These are phyloP conservation scores for Teunomyces gatunensis DNA, from an alignment of 805 yeast species.

Conservation along the genomic window DNA sequence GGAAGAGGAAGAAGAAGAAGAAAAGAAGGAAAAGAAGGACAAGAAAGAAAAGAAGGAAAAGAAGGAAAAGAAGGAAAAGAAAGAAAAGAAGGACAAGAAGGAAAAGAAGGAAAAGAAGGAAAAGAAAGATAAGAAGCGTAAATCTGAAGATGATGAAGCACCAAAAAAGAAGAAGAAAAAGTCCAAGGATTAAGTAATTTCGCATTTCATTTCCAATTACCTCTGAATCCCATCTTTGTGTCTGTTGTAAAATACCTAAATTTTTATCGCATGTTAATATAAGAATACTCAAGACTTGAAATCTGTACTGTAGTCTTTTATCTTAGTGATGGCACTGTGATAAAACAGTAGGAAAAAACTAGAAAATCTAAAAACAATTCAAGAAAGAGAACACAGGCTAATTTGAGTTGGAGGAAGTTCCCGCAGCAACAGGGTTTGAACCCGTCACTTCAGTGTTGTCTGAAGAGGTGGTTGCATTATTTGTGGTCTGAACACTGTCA, in stretches of 20 bases:
- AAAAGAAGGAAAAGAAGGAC: slow-evolving; percentile 33
- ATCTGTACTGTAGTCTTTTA: not conserved
- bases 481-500: not conserved
- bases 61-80: slow-evolving; percentile 33
- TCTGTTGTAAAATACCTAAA: slow-evolving; percentile 23
- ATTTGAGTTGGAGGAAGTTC: not conserved
- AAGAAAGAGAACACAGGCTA: not conserved
- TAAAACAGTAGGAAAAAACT: not conserved
- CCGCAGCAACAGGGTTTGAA: not conserved
- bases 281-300: not conserved
- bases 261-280: slow-evolving; percentile 26
- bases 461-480: not conserved
- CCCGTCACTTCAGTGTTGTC: not conserved
- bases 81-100: slow-evolving; percentile 32
- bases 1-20: slow-evolving; percentile 21
- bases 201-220: slow-evolving; percentile 5
- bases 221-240: slow-evolving; percentile 5
- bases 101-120: slow-evolving; percentile 37
- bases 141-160: slow-evolving; percentile 37
- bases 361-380: not conserved
- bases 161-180: slow-evolving; percentile 45
- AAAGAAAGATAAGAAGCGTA: slow-evolving; percentile 36
- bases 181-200: slow-evolving; percentile 38
- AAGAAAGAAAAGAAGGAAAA: slow-evolving; percentile 31
- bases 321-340: not conserved